Conservation (phyloP, 129 eudicot species). For the Helianthus annuus region DNA sequence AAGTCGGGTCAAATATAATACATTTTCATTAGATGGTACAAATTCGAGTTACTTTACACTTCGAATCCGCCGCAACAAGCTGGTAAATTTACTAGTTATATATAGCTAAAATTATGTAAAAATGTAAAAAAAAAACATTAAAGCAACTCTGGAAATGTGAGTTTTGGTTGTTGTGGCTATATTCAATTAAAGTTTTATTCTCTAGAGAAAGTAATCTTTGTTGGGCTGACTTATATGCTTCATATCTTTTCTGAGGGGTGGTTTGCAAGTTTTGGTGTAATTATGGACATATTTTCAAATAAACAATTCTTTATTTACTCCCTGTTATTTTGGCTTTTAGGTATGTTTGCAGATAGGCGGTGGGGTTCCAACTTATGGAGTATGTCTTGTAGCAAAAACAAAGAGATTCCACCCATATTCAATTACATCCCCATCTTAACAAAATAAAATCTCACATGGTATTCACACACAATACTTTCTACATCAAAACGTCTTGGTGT, state of each 20-base stretch:
- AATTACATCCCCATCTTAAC: background rate
- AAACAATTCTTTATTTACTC: background rate
- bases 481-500: background rate
- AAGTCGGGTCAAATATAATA: no score
- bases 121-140: no score
- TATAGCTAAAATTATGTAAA: no score
- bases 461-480: conserved; percentile 20
- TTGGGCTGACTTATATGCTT: background rate
- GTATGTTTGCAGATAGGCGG: conserved; percentile 31
- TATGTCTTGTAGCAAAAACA: conserved; percentile 55
- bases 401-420: conserved; percentile 46
- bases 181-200: no score
- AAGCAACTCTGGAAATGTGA: no score
- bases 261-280: background rate
- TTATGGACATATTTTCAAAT: conserved; percentile 10
- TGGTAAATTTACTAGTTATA: no score
- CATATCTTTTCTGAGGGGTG: background rate
- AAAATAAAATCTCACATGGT: background rate
- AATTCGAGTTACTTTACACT: no score
- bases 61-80: no score
- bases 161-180: no score
- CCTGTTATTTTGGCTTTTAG: conserved; percentile 25
- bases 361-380: conserved; percentile 51
- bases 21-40: no score
- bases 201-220: background rate